These are phyloP conservation scores for Castanopsis chinensis DNA, from an alignment of 306 rosid genomes.

Conservation along the genomic window DNA sequence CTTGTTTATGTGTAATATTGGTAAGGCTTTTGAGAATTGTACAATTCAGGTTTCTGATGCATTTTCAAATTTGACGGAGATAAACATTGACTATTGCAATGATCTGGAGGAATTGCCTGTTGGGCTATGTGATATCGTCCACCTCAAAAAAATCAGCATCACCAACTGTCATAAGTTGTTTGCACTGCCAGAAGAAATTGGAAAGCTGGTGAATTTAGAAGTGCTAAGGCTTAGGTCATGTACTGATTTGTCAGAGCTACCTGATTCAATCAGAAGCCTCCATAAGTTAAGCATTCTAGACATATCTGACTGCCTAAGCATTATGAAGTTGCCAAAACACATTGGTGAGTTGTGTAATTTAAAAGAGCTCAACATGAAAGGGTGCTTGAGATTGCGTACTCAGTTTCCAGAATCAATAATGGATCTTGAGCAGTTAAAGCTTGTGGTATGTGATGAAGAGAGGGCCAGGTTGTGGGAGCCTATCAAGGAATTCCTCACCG, in stretches of 20 bases:
- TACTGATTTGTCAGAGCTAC: conserved; percentile 12
- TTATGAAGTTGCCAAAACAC: conserved; percentile 25
- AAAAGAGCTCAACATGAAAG: conserved; percentile 24
- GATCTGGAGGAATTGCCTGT: conserved; percentile 24
- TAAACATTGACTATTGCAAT: conserved; percentile 32
- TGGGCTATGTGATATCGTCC: conserved; percentile 14
- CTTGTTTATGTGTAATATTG: conserved; percentile 30
- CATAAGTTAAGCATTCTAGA: conserved; percentile 18
- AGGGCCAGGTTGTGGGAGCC: conserved; percentile 9
- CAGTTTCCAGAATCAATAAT: conserved; percentile 12
- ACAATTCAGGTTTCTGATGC: conserved; percentile 14
- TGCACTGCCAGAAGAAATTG: conserved; percentile 28
- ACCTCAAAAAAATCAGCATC: conserved; percentile 23
- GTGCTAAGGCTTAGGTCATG: conserved; percentile 35
- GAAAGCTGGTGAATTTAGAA: conserved; percentile 15
- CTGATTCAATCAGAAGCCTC: conserved; percentile 17
- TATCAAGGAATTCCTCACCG: background rate
- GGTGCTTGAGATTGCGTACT: conserved; percentile 23
- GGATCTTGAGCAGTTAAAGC: conserved; percentile 15
- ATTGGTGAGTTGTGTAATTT: conserved; percentile 25
- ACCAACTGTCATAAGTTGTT: conserved; percentile 28
- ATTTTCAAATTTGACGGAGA: conserved; percentile 29
- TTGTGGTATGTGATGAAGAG: conserved; percentile 37
- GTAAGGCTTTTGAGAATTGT: conserved; percentile 17
- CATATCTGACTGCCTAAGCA: conserved; percentile 30